Evolutionary conservation across 2,329 filamentous ascomycete species (phyloP), one percentile per base, ranked within the genome.

Genomic region (Ophiostoma ips): DNA sequence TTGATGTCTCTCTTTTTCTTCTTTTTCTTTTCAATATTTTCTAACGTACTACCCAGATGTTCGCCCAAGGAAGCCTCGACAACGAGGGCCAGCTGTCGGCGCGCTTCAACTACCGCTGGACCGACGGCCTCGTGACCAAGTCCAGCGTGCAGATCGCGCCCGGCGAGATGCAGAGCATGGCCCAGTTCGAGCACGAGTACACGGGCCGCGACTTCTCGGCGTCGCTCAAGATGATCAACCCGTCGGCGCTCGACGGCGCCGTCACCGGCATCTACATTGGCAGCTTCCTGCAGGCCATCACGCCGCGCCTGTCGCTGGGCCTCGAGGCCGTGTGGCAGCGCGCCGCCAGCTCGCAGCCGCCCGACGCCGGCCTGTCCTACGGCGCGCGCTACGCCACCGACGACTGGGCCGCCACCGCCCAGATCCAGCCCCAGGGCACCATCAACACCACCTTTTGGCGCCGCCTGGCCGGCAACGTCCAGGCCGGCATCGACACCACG

Each of bases 111-210:
- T 92, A 85, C 71, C 81, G 90, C 66, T 94, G 89, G 87, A 76
- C 53, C 50, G 34, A 79, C 57, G 75, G 80, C 60, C 73, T 94
- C 55, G 81, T 94, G 58, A 84, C 87, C 65, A 96, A 95, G 74
- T 79, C 85, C 53, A 84, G 88, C 61, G 78, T 92, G 57, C 87
- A 94, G 68, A 82, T 95, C 60, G 81, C 86, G 58, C 80, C 84
- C 48, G 83, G 80, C 57, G 78, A 76, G 46, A 76, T 77, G 56
- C 87, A 90, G 69, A 84, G 89, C 61, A 89, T 96, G 78, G 75
- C 92, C 54, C 88, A 94, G 62, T 76, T 95, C 64, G 92, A 98
- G 67, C 87, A 94, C 66, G 92, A 98, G 70, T 96, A 95, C 71
- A 85, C 80, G 19, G 92, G 92, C 63, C 73, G 79, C 61, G 92